Conservation (phyloP, 1,284 basidiomycete species). For the Anthracocystis panici-leucophaei region DNA sequence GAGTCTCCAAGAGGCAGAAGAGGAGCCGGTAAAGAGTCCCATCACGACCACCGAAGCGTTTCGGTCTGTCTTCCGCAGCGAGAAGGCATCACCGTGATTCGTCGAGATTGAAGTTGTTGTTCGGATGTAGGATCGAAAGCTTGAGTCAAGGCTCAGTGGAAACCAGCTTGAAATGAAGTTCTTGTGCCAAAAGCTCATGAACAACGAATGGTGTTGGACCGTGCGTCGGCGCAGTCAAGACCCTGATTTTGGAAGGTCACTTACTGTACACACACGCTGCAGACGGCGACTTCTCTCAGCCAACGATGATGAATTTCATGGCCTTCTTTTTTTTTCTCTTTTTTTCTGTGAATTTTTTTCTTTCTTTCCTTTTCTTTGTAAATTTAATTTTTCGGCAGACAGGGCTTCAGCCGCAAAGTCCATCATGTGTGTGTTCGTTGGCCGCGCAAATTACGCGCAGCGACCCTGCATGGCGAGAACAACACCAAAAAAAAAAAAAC, state of each 20-base stretch:
- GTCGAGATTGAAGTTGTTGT: neutral
- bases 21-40: conserved; percentile 30
- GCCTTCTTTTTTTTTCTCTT: neutral
- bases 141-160: too few relatives aligned
- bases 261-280: too few relatives aligned
- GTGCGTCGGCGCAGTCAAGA: too few relatives aligned
- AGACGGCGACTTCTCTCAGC: too few relatives aligned
- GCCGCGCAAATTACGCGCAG: conserved; percentile 13
- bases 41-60: conserved; percentile 14
- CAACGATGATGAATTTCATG: neutral
- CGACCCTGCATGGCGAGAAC: conserved; percentile 30
- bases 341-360: conserved; percentile 1
- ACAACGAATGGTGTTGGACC: too few relatives aligned
- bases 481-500: conserved; percentile 1
- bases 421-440: conserved; percentile 1
- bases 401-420: neutral
- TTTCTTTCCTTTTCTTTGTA: neutral
- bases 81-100: neutral
- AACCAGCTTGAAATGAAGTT: too few relatives aligned
- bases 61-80: neutral
- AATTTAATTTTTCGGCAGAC: neutral
- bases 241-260: too few relatives aligned
- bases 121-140: neutral
- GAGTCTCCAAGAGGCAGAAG: conserved; percentile 14
- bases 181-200: too few relatives aligned